These are phyloP conservation scores for Aureobasidium sp. DNA, from an alignment of 2,329 filamentous ascomycete species.

Conservation along the genomic window DNA sequence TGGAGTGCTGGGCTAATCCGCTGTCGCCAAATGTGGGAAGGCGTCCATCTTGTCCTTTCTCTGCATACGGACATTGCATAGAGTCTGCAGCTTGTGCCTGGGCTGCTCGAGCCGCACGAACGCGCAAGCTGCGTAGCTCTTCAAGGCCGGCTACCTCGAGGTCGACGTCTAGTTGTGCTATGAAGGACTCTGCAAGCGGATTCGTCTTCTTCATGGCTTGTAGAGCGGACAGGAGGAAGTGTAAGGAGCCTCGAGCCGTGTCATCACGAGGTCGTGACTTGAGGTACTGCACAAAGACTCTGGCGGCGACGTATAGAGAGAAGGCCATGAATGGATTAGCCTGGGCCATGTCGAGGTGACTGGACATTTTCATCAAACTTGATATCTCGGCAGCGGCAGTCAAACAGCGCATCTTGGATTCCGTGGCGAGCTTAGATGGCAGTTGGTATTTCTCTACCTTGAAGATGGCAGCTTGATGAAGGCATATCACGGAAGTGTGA, in stretches of 20 bases:
- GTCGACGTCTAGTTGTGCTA: slow-evolving; percentile 89
- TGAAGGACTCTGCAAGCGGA: slow-evolving; percentile 86
- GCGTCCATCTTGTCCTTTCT: not conserved
- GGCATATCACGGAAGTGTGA: slow-evolving; percentile 89
- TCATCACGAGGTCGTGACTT: slow-evolving; percentile 84
- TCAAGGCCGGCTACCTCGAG: slow-evolving; percentile 64
- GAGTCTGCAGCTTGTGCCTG: not conserved
- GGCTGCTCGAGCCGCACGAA: slow-evolving; percentile 7
- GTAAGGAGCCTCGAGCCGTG: slow-evolving; percentile 70
- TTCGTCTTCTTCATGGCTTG: slow-evolving; percentile 81
- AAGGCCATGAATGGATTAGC: slow-evolving; percentile 96
- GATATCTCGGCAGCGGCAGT: slow-evolving; percentile 90
- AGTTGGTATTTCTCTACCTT: slow-evolving; percentile 87
- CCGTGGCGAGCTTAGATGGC: slow-evolving; percentile 67
- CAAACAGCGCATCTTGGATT: slow-evolving; percentile 89
- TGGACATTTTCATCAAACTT: slow-evolving; percentile 90
- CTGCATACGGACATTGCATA: slow-evolving; percentile 1
- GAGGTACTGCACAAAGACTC: slow-evolving; percentile 94
- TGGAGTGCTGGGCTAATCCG: slow-evolving; percentile 9
- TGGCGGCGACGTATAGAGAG: slow-evolving; percentile 88
- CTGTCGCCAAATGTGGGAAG: slow-evolving; percentile 7
- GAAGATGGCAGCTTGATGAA: slow-evolving; percentile 98
- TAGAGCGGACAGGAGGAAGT: slow-evolving; percentile 87
- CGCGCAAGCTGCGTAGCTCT: slow-evolving; percentile 18
- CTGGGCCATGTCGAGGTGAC: slow-evolving; percentile 82